Percentiles rank a stretch among this genome's conserved stretches.
Evolutionary conservation across 331 rosid species (phyloP).

Genomic region (Quercus lobata): DNA sequence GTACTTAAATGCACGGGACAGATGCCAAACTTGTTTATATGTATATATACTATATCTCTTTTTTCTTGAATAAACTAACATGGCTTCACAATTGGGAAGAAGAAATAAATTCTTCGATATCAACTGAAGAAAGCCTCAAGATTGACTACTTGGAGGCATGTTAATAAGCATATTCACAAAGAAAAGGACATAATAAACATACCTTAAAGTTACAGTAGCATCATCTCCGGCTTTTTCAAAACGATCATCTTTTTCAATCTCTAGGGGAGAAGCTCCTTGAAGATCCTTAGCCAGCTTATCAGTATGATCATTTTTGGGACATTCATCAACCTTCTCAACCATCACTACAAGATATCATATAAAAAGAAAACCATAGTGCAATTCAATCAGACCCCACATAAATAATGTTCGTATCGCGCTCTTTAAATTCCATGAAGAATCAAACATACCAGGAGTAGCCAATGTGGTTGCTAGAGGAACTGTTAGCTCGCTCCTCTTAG

Average conservation of each 20-base stretch:
- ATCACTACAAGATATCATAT: neutral
- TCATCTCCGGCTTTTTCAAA: neutral
- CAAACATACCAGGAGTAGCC: constrained; percentile 1
- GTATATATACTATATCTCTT: neutral
- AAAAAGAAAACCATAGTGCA: neutral
- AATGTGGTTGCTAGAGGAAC: neutral
- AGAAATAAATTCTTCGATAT: neutral
- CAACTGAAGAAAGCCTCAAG: neutral
- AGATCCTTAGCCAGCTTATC: neutral
- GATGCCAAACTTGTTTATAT: too few species aligned
- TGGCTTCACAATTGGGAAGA: neutral
- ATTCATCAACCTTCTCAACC: neutral
- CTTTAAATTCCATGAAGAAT: neutral
- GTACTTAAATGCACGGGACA: too few species aligned
- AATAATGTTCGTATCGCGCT: neutral
- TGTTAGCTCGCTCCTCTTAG: neutral
- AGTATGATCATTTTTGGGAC: neutral
- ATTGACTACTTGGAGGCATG: constrained; percentile 15
- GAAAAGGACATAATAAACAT: constrained; percentile 15
- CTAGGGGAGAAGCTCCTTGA: neutral
- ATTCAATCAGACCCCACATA: neutral
- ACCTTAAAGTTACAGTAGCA: constrained; percentile 21
- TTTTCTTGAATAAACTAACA: neutral
- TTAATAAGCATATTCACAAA: constrained; percentile 22
- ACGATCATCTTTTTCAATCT: neutral